Evolutionary conservation across 257 asterid genomes (phyloP), one percentile per base, ranked within the genome.

Genomic region (Gentiana dahurica): DNA sequence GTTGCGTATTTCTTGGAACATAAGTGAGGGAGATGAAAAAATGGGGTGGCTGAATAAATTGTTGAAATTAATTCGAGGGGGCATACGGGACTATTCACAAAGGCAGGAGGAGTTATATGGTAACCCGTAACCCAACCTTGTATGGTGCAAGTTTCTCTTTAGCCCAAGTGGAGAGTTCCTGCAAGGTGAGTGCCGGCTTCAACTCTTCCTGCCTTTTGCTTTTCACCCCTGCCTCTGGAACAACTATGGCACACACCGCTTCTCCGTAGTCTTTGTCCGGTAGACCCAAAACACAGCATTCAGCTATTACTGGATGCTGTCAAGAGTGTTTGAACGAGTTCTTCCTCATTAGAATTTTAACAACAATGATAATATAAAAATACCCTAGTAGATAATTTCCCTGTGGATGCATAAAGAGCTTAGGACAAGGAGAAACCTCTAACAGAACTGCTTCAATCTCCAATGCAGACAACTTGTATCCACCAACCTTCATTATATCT

Each of bases 401-500:
- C 34, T 12, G 39, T 32, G 33, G 1, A 48, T 47, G n/a, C 12
- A 65, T 36, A 36, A 34, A 58, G 36, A 45, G 33, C 35, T 49
- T 36, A 43, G 62, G 67, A 47, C 6, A 36, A 71, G 73, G 53
- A 65, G 67, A 69, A 50, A 87, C 98, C 98, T 87, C 96, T 46
- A 91, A 68, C 49, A 91, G 94, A 68, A 87, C 85, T 35, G 96
- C 96, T 75, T 91, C 98, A 59, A 91, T 91, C 78, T 91, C 98
- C 63, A 91, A 80, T 2, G 98, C 98, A 44, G 98, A 91, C 68
- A 91, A 77, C 72, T 91, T 91, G 54, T 79, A 91, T 46, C 98
- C 98, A 34, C 98, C 98, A 53, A 83, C 94, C 80, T 91, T 91
- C 93, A 91, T 85, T 66, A 91, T 91, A 73, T 91, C 98, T 58